Base-by-base conservation (phyloP, 1,139 yeast genomes). In the Nadsonia starkeyi-henricii region DNA sequence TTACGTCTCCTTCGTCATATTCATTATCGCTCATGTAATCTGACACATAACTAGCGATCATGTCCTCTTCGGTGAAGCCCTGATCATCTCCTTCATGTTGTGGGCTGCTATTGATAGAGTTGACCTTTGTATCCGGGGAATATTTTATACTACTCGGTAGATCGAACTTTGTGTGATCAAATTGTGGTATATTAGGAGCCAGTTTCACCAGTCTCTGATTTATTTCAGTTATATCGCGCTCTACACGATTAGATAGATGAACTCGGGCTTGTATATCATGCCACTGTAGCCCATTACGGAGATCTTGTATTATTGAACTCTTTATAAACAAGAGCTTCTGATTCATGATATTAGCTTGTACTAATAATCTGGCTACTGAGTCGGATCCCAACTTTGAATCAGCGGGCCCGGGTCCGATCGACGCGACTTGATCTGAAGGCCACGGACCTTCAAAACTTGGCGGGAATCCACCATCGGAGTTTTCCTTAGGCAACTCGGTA, bases 11-110 rank as follows among this genome's bases (percentile, higher is more conserved):
- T 37, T 45, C 44, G 33, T 45, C 47, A 9, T 23, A 17, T 21
- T 41, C 39, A 21, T 20, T 19, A 4, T 45, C 47, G 21, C 20
- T 21, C 30, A 45, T 21, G 30, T 28, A 21, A 41, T 43, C 45
- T 47, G 37, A 23, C 28, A 23, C 9, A 23, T 23, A 23, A 23
- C 28, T 23, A 23, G 5, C 9, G 9, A 23, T 23, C 28, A 23
- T 23, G 8, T 23, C 28, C 9, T 23, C 28, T 23, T 23, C 28
- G 8, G 28, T 23, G 9, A 5, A 23, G 28, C 9, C 5, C 28
- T 23, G 28, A 5, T 23, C 9, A 23, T 23, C 8, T 23, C 5
- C 9, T 9, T 23, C 28, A 23, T 23, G 8, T 23, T 23, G 28
- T 9, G 5, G 28, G 9, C 28, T 9, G 28, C 9, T 23, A 23